Percentiles rank a stretch among this genome's conserved stretches.
These are phyloP conservation scores for Penicillium atrosanguineum DNA, from an alignment of 495 filamentous ascomycete species.

Conservation along the genomic window DNA sequence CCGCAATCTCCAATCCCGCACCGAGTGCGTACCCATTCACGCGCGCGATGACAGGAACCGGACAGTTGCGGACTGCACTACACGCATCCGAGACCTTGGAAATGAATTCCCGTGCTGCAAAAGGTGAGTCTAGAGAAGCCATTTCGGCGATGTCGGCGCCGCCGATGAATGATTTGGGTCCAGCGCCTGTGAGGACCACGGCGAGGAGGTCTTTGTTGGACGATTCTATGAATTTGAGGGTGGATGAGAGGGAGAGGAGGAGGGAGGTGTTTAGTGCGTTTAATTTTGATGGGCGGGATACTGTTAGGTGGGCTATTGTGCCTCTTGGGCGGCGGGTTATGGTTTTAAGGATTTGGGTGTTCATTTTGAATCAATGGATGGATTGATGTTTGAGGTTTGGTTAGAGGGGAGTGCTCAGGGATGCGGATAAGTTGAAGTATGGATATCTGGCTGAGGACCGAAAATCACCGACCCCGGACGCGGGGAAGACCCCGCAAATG, in stretches of 20 bases:
- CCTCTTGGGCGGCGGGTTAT: conserved; percentile 12
- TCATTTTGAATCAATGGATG: not conserved
- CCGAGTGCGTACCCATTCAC: conserved; percentile 27
- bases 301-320: conserved; percentile 22
- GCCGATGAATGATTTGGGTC: conserved; percentile 23
- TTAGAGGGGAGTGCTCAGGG: not conserved
- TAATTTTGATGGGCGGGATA: conserved; percentile 22
- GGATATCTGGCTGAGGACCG: not conserved
- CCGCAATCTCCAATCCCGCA: conserved; percentile 21
- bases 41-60: conserved; percentile 21
- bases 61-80: conserved; percentile 15
- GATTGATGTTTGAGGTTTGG: not conserved
- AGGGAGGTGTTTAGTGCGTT: conserved; percentile 23
- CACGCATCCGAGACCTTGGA: conserved; percentile 18
- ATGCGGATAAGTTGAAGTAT: not conserved
- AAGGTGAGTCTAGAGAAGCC: conserved; percentile 9
- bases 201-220: conserved; percentile 14
- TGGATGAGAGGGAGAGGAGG: conserved; percentile 8
- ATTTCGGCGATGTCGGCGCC: conserved; percentile 25
- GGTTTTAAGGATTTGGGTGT: conserved; percentile 13
- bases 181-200: conserved; percentile 22
- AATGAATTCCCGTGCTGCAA: conserved; percentile 19
- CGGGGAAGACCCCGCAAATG: conserved; percentile 5
- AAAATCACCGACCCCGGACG: conserved; percentile 14
- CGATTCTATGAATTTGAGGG: conserved; percentile 3